Evolutionary conservation across 257 asterid species (phyloP).

Genomic region (Nicotiana obtusifolia): DNA sequence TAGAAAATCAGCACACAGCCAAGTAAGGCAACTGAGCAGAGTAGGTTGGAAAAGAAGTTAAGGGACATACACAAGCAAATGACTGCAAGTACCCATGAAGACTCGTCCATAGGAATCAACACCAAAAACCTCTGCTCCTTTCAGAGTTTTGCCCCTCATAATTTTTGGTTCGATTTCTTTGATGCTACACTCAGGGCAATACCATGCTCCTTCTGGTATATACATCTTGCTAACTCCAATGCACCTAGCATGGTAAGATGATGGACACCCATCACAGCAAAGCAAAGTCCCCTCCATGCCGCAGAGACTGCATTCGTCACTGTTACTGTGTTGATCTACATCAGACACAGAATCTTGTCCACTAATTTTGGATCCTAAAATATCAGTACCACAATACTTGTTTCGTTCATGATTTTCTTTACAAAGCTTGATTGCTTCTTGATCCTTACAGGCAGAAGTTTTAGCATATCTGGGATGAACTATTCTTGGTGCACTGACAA

Average conservation of each 20-base stretch:
- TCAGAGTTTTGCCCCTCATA: slow-evolving; percentile 38
- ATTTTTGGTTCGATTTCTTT: slow-evolving; percentile 47
- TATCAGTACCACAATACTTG: slow-evolving; percentile 14
- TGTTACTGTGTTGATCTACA: slow-evolving; percentile 55
- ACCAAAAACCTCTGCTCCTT: slow-evolving; percentile 64
- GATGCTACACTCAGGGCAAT: slow-evolving; percentile 76
- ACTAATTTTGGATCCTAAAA: slow-evolving; percentile 29
- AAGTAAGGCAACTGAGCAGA: neutral
- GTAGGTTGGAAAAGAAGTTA: slow-evolving; percentile 10
- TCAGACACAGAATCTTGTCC: slow-evolving; percentile 31
- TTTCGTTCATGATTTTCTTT: slow-evolving; percentile 34
- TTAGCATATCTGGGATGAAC: slow-evolving; percentile 63
- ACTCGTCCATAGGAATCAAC: slow-evolving; percentile 54
- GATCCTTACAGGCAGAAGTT: slow-evolving; percentile 45
- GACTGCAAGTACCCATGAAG: slow-evolving; percentile 66
- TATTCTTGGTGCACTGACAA: slow-evolving; percentile 45
- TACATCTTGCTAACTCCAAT: slow-evolving; percentile 64
- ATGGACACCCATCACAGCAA: slow-evolving; percentile 92
- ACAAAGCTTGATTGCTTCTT: slow-evolving; percentile 26
- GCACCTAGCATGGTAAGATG: slow-evolving; percentile 77
- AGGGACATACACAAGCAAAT: slow-evolving; percentile 77
- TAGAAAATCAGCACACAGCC: neutral
- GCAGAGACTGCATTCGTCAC: slow-evolving; percentile 83
- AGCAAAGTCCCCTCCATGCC: slow-evolving; percentile 84
- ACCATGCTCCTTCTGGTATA: slow-evolving; percentile 70